Evolutionary conservation across 2,329 filamentous ascomycete species (phyloP).

Genomic region (Aspergillus udagawae): DNA sequence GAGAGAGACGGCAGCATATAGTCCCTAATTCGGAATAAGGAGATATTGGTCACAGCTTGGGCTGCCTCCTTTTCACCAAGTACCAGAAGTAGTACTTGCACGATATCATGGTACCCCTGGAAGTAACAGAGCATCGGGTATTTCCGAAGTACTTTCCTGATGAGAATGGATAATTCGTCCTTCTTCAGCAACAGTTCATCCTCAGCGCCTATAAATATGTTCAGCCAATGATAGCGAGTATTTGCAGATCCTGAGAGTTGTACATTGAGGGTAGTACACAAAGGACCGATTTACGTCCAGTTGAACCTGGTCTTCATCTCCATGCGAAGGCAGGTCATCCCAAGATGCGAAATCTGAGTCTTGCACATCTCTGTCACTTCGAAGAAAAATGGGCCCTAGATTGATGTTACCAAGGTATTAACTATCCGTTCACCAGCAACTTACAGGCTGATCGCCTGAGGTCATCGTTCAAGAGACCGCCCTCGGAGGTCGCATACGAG

Average conservation of each 20-base stretch:
- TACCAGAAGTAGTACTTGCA: slow-evolving; percentile 88
- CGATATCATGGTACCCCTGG: slow-evolving; percentile 98
- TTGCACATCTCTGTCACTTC: slow-evolving; percentile 25
- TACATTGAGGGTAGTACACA: slow-evolving; percentile 87
- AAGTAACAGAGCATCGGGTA: slow-evolving; percentile 90
- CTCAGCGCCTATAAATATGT: slow-evolving; percentile 55
- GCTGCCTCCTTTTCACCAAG: slow-evolving; percentile 61
- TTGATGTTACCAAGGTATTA: not conserved
- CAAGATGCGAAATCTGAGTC: slow-evolving; percentile 41
- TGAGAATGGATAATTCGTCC: slow-evolving; percentile 71
- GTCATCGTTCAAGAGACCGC: slow-evolving; percentile 64
- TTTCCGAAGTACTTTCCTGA: slow-evolving; percentile 72
- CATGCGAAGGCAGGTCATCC: slow-evolving; percentile 67
- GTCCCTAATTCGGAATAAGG: slow-evolving; percentile 84
- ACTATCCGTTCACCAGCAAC: slow-evolving; percentile 33
- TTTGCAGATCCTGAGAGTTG: slow-evolving; percentile 20
- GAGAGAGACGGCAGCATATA: slow-evolving; percentile 91
- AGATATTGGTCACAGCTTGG: slow-evolving; percentile 71
- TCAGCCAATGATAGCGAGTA: slow-evolving; percentile 15
- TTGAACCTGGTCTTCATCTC: slow-evolving; percentile 84
- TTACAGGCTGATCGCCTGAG: slow-evolving; percentile 74
- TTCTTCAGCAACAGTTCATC: slow-evolving; percentile 69
- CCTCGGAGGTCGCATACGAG: slow-evolving; percentile 57
- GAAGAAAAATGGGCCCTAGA: slow-evolving; percentile 49
- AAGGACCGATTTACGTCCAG: slow-evolving; percentile 96